These are phyloP conservation scores for Phaeotremella fagi DNA, from an alignment of 768 basidiomycete genomes.

Conservation along the genomic window DNA sequence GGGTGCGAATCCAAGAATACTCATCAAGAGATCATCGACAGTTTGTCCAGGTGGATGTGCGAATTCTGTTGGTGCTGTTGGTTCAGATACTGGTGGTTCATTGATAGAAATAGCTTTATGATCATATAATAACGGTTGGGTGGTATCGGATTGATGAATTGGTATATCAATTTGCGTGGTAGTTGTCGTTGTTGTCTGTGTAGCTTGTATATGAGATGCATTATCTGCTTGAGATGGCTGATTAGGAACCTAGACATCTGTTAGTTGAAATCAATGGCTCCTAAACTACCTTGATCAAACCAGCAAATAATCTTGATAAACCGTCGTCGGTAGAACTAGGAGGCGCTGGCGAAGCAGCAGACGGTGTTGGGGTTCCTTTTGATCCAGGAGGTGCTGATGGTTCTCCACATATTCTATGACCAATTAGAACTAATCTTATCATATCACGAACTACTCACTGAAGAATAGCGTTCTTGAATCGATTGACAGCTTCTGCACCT, in stretches of 20 bases:
- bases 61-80: neutral
- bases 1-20: constrained; percentile 20
- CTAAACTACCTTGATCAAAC: constrained; percentile 20
- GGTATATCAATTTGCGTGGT: neutral
- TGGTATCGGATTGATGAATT: neutral
- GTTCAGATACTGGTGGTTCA: constrained; percentile 5
- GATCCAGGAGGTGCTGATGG: constrained; percentile 8
- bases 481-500: constrained; percentile 16
- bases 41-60: constrained; percentile 32
- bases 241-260: too few species aligned
- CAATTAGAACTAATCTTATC: neutral
- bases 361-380: neutral
- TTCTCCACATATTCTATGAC: constrained; percentile 35
- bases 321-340: constrained; percentile 12
- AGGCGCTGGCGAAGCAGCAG: neutral
- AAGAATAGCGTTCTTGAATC: constrained; percentile 22
- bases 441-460: constrained; percentile 11
- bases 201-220: neutral
- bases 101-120: neutral
- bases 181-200: constrained; percentile 1
- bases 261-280: too few species aligned
- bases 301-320: constrained; percentile 32
- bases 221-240: too few species aligned
- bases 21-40: constrained; percentile 33
- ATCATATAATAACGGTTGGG: neutral